Evolutionary conservation across 163 green algal species (phyloP), one percentile per base, ranked within the genome.

Genomic region (Scenedesmus sp.): DNA sequence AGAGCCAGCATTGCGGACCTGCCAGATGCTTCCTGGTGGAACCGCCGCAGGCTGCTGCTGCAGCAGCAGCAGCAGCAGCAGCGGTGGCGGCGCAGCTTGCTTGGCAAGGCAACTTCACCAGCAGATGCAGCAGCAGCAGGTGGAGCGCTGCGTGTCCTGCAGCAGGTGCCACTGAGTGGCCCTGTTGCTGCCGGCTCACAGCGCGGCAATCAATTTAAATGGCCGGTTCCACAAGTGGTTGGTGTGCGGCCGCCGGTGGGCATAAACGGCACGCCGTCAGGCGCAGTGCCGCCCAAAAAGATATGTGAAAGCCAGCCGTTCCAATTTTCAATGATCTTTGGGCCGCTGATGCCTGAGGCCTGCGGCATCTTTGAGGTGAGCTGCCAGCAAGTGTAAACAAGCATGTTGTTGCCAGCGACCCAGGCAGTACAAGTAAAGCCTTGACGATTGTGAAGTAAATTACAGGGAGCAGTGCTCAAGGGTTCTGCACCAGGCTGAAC

Each of bases 361-460:
- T 91, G 87, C 79, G 87, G 87, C n/a, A 91, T 77, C 60, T 91
- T 82, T 64, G 87, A 91, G 73, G 87, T 86, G 20, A 57, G 66
- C 62, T 82, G 73, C 6, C 70, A 81, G 70, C 5, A 13, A 9
- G 16, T 56, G 3, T 56, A n/a, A 4, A 57, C 18, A 16, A 81
- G 70, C 70, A 52, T 46, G 34, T 46, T 46, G 34, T 46, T 46
- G 34, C 34, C 34, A 46, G 34, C 34, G 34, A 46, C 34, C 34
- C 34, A 46, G 34, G 34, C 34, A 46, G 34, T 46, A 46, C 34
- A 46, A 46, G 34, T 46, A 46, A 46, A 46, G 34, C 34, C 34
- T 46, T 46, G 34, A 46, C 34, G 34, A 46, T 46, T 46, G 34
- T 46, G 34, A 46, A 46, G 34, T 46, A 46, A 46, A 46, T 46